Evolutionary conservation across 2,329 filamentous ascomycete species (phyloP).

Genomic region (Colletotrichum karsti): DNA sequence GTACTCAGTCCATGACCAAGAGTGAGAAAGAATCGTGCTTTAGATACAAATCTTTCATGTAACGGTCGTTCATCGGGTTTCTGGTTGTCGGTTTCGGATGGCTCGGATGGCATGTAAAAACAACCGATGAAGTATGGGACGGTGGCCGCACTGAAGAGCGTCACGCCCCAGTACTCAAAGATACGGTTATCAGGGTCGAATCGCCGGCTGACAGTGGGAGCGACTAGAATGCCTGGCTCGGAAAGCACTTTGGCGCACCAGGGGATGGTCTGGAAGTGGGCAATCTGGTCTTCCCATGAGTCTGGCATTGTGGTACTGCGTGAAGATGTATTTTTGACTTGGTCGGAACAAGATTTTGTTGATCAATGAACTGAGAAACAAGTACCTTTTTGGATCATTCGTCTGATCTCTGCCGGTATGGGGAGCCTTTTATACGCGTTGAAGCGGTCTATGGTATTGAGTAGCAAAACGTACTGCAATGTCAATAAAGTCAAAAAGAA

Average conservation of each 20-base stretch:
- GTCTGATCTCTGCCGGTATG: too few relatives aligned
- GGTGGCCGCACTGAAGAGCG: neutral
- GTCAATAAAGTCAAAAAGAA: too few relatives aligned
- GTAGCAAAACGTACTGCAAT: too few relatives aligned
- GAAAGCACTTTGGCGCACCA: neutral
- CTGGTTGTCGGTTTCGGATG: neutral
- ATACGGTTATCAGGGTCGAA: neutral
- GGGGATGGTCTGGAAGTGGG: neutral
- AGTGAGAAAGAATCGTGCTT: neutral
- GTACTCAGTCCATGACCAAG: neutral
- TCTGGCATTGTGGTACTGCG: neutral
- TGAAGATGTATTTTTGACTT: too few relatives aligned
- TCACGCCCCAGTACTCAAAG: neutral
- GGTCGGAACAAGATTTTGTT: too few relatives aligned
- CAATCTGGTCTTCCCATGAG: neutral
- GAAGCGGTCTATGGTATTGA: too few relatives aligned
- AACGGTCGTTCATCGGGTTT: neutral
- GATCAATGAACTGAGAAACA: too few relatives aligned
- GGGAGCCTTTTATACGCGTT: too few relatives aligned
- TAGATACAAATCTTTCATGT: neutral
- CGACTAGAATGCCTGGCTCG: neutral
- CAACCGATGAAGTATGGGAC: constrained; percentile 2
- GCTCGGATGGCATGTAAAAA: neutral
- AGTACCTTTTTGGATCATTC: too few relatives aligned
- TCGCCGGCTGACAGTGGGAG: neutral